phyloP scores from a whole-genome alignment of 1,139 yeast genomes.

The Sugiyamaella grinbergsii region DNA sequence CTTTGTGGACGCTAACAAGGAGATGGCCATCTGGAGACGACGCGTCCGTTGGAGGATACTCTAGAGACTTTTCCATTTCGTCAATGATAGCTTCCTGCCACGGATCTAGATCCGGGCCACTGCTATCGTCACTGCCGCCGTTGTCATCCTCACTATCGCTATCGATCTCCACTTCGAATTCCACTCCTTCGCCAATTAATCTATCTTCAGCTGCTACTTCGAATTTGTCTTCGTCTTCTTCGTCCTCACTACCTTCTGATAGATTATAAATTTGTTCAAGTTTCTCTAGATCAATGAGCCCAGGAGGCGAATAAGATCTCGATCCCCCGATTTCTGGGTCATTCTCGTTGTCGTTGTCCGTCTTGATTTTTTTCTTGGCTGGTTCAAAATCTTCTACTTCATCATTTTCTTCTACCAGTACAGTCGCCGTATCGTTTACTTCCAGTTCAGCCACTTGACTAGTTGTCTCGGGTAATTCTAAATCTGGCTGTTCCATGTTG shows the following conservation, averaged over 20 bases:
- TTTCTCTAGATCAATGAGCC: constrained; percentile 10
- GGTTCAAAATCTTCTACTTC: neutral
- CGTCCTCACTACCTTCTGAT: constrained; percentile 18
- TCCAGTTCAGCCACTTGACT: no score
- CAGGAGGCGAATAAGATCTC: constrained; percentile 6
- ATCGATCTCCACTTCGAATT: no score
- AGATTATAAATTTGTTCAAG: constrained; percentile 20
- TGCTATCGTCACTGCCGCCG: constrained; percentile 25
- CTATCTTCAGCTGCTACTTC: neutral
- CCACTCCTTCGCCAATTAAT: no score
- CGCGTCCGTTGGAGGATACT: constrained; percentile 25
- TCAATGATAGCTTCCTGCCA: constrained; percentile 34
- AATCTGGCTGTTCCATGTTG: no score
- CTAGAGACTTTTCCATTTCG: constrained; percentile 33
- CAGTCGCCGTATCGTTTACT: no score
- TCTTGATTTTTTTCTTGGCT: constrained; percentile 2
- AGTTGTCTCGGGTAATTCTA: no score
- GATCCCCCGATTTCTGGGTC: no score
- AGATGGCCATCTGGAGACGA: constrained; percentile 6
- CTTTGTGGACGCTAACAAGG: constrained; percentile 42
- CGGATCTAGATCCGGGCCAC: constrained; percentile 19
- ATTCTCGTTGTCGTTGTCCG: neutral
- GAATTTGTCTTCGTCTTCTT: constrained; percentile 9
- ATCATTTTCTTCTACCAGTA: neutral
- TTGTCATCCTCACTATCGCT: constrained; percentile 19